A percentile compares a stretch with the other conserved stretches of the same genome.
These are phyloP conservation scores for Petrea volubilis DNA, from an alignment of 257 asterid species.

Conservation along the genomic window DNA sequence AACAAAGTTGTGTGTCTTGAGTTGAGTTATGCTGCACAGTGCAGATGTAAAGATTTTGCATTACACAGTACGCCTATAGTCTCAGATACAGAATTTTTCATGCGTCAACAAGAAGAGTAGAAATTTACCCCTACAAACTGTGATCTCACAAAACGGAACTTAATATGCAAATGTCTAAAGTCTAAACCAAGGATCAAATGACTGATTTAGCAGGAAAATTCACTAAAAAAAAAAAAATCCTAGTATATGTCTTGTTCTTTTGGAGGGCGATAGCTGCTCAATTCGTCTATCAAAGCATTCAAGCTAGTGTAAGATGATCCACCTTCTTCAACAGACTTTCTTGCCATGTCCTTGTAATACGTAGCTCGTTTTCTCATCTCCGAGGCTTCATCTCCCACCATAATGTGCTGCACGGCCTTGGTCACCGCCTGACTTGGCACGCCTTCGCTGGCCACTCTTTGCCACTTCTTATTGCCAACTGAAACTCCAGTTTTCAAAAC, in stretches of 20 bases:
- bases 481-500: slow-evolving; percentile 42
- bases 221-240: neutral
- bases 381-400: slow-evolving; percentile 37
- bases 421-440: slow-evolving; percentile 35
- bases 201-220: neutral
- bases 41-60: too few relatives aligned
- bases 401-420: slow-evolving; percentile 25
- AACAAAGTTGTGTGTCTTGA: too few relatives aligned
- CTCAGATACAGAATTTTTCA: too few relatives aligned
- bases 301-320: slow-evolving; percentile 61
- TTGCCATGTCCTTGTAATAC: slow-evolving; percentile 35
- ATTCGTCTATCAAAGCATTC: slow-evolving; percentile 40
- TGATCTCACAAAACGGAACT: too few relatives aligned
- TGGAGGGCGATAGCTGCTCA: neutral
- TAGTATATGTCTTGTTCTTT: neutral
- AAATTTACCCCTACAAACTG: too few relatives aligned
- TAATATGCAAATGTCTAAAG: too few relatives aligned
- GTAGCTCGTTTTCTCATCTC: slow-evolving; percentile 42
- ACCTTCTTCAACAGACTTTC: slow-evolving; percentile 52
- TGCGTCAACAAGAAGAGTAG: too few relatives aligned
- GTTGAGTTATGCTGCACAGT: too few relatives aligned
- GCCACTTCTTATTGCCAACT: slow-evolving; percentile 40
- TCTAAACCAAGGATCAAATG: neutral
- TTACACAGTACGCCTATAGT: too few relatives aligned
- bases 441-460: slow-evolving; percentile 4